phyloP scores from a whole-genome alignment of 371 early-diverging fungal genomes.

The Circinella umbellata region DNA sequence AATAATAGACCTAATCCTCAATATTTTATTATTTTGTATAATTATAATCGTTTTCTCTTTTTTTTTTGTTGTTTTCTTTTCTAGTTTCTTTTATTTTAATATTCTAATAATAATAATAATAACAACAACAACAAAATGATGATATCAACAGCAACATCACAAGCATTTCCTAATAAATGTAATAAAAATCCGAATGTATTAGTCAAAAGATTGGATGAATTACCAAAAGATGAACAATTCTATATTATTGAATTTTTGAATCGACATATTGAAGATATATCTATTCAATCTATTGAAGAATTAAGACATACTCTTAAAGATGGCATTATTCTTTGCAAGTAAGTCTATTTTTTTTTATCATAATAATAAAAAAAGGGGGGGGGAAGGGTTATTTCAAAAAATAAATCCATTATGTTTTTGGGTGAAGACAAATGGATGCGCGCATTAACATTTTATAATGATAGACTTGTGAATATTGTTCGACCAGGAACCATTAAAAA shows the following conservation, averaged over 20 bases:
- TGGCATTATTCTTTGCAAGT: slow-evolving; percentile 85
- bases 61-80: too few species aligned
- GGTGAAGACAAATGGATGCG: too few species aligned
- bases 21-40: too few species aligned
- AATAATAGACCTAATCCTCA: too few species aligned
- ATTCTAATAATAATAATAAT: too few species aligned
- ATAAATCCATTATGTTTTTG: too few species aligned
- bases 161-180: slow-evolving; percentile 4
- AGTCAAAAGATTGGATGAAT: slow-evolving; percentile 6
- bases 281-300: slow-evolving; percentile 25
- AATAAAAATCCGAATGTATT: slow-evolving; percentile 5
- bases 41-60: too few species aligned
- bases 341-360: slow-evolving; percentile 22
- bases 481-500: slow-evolving; percentile 73
- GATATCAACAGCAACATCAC: slow-evolving; percentile 5
- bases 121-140: neutral
- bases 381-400: too few species aligned
- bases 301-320: slow-evolving; percentile 70
- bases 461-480: slow-evolving; percentile 77
- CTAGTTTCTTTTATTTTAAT: too few species aligned
- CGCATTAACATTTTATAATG: too few species aligned
- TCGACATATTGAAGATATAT: slow-evolving; percentile 14
- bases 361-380: neutral
- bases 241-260: slow-evolving; percentile 33
- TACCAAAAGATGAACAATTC: slow-evolving; percentile 22